Percentiles rank a stretch among this genome's conserved stretches.
Conservation (phyloP, 2,329 filamentous ascomycete genomes). For the Cryoendolithus antarcticus region DNA sequence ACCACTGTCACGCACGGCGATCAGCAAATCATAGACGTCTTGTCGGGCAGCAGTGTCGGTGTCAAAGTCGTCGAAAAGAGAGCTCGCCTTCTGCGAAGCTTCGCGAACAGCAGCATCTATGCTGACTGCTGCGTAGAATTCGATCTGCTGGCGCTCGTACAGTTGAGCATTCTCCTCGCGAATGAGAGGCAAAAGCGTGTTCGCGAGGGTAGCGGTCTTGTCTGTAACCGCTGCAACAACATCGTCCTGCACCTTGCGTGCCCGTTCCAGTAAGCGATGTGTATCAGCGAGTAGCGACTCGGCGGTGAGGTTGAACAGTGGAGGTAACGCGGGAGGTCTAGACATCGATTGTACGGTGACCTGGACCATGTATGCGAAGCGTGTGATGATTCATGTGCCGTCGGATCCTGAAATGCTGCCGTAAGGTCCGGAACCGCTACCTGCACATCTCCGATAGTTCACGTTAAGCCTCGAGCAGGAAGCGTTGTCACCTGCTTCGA, state of each 20-base stretch:
- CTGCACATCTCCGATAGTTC: too few relatives aligned
- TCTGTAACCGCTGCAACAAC: background rate
- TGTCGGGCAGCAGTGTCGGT: background rate
- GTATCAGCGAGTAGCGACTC: background rate
- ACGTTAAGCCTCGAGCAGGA: too few relatives aligned
- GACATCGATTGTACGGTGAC: too few relatives aligned
- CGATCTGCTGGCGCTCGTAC: slow-evolving; percentile 1
- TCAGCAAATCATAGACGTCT: background rate
- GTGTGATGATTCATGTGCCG: too few relatives aligned
- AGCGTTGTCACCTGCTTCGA: too few relatives aligned
- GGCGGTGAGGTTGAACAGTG: background rate
- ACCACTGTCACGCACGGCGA: background rate
- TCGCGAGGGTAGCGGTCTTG: slow-evolving; percentile 2
- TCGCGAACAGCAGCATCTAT: background rate
- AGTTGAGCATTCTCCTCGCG: slow-evolving; percentile 1
- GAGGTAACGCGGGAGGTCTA: background rate
- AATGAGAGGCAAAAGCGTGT: slow-evolving; percentile 2
- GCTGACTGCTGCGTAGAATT: slow-evolving; percentile 4
- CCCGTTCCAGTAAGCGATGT: background rate
- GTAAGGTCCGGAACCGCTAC: too few relatives aligned
- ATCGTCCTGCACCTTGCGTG: background rate
- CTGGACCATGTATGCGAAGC: too few relatives aligned
- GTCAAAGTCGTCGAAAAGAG: slow-evolving; percentile 1
- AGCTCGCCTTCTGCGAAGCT: slow-evolving; percentile 1
- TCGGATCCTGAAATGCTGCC: too few relatives aligned